A percentile compares a stretch with the other conserved stretches of the same genome.
Conservation (phyloP, 495 filamentous ascomycete genomes). For the Tuber calosporum region DNA sequence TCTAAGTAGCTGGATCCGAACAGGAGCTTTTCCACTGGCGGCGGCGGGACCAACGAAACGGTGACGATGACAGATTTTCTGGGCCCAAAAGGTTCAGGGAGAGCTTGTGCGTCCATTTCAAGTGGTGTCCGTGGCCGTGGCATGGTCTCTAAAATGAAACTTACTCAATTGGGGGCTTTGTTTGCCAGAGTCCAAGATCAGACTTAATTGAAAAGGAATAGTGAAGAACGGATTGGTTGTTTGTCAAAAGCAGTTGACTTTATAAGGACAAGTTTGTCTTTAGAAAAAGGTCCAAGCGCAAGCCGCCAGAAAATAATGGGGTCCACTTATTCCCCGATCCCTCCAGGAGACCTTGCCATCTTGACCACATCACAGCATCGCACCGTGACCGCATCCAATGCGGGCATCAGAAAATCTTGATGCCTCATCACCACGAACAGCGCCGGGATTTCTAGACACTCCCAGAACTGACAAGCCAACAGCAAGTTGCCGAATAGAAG, state of each 20-base stretch:
- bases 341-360: not conserved
- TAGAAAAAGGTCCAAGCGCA: not conserved
- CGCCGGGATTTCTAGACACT: no score
- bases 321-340: not conserved
- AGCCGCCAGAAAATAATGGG: not conserved
- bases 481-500: not conserved
- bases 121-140: not conserved
- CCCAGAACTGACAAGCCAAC: no score
- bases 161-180: not conserved
- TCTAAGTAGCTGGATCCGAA: constrained; percentile 32
- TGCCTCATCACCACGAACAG: no score
- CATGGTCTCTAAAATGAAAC: not conserved
- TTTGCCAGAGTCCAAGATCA: not conserved
- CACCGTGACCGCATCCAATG: not conserved
- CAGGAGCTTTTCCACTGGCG: not conserved
- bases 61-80: not conserved
- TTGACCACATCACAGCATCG: not conserved
- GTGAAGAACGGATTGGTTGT: not conserved
- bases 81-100: not conserved
- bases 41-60: not conserved
- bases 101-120: not conserved
- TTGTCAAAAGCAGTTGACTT: not conserved
- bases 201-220: not conserved
- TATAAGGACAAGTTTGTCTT: not conserved
- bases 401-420: no score